Evolutionary conservation across 768 basidiomycete species (phyloP).

Genomic region (Chalciporus chontae): DNA sequence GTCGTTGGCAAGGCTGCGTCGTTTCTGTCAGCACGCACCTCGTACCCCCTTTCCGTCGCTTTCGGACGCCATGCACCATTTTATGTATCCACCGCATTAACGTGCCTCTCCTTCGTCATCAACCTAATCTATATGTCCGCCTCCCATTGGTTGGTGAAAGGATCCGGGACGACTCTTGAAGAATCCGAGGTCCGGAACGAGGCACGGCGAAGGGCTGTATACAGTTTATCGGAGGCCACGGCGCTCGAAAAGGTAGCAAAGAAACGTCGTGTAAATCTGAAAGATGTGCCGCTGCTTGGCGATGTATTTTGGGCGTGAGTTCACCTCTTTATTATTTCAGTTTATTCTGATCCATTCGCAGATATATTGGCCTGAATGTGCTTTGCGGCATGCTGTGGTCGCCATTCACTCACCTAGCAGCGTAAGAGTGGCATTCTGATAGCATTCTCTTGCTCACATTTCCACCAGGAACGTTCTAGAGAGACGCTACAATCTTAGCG

Average conservation of each 20-base stretch:
- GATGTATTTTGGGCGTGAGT: slow-evolving; percentile 78
- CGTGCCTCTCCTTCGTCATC: slow-evolving; percentile 61
- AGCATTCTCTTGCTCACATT: slow-evolving; percentile 2
- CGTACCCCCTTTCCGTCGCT: slow-evolving; percentile 68
- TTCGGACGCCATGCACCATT: slow-evolving; percentile 75
- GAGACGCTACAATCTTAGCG: slow-evolving; percentile 57
- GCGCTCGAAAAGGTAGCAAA: slow-evolving; percentile 63
- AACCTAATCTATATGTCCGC: slow-evolving; percentile 65
- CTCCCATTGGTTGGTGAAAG: slow-evolving; percentile 62
- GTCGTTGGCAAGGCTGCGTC: slow-evolving; percentile 77
- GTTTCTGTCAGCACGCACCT: slow-evolving; percentile 70
- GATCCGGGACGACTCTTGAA: slow-evolving; percentile 60
- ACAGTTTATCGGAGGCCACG: slow-evolving; percentile 52
- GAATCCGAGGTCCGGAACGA: slow-evolving; percentile 58
- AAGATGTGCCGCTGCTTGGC: slow-evolving; percentile 61
- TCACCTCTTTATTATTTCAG: not conserved
- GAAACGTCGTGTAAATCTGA: slow-evolving; percentile 58
- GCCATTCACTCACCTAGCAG: slow-evolving; percentile 72
- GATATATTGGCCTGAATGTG: slow-evolving; percentile 73
- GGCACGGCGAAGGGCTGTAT: slow-evolving; percentile 42
- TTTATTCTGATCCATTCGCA: slow-evolving; percentile 23
- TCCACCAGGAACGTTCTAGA: slow-evolving; percentile 65
- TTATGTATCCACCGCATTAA: slow-evolving; percentile 60
- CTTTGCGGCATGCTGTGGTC: slow-evolving; percentile 76
- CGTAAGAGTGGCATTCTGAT: slow-evolving; percentile 42